Conservation (phyloP, 1,284 basidiomycete species). For the Leucoagaricus sp. region DNA sequence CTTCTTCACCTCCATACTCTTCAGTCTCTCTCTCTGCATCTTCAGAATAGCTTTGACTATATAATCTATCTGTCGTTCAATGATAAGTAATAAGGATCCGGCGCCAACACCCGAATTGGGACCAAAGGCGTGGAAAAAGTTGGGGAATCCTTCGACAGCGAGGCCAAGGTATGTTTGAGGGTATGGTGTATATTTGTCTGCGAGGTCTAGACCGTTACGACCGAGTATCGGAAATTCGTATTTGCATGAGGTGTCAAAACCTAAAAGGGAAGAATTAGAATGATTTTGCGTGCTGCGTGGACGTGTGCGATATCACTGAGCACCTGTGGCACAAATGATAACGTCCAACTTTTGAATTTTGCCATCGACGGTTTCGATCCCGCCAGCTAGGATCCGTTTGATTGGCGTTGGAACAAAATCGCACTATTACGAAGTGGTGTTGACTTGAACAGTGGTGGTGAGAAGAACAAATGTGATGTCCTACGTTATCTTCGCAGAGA, state of each 20-base stretch:
- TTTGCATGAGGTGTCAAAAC: constrained; percentile 55
- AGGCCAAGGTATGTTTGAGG: constrained; percentile 57
- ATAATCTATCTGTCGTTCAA: constrained; percentile 60
- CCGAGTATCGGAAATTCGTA: constrained; percentile 56
- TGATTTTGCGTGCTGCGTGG: background rate
- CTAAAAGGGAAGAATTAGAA: constrained; percentile 23
- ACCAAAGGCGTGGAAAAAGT: constrained; percentile 57
- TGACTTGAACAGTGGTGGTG: background rate
- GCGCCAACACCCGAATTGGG: constrained; percentile 57
- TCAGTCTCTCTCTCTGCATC: constrained; percentile 58
- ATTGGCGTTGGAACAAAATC: constrained; percentile 55
- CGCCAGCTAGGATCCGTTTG: constrained; percentile 49
- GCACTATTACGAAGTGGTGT: constrained; percentile 37
- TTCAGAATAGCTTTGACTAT: constrained; percentile 53
- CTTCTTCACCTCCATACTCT: constrained; percentile 58
- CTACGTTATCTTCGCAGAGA: constrained; percentile 58
- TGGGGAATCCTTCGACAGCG: constrained; percentile 61
- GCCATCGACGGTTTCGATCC: constrained; percentile 59
- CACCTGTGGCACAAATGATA: constrained; percentile 62
- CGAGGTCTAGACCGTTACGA: constrained; percentile 46
- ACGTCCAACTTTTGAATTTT: constrained; percentile 55
- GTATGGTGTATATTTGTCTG: constrained; percentile 52
- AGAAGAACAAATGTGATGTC: background rate
- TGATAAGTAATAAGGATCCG: constrained; percentile 51
- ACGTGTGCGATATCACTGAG: constrained; percentile 24